Percentiles rank a stretch among this genome's conserved stretches.
Evolutionary conservation across 257 asterid species (phyloP).

Genomic region (Solanum habrochaites): DNA sequence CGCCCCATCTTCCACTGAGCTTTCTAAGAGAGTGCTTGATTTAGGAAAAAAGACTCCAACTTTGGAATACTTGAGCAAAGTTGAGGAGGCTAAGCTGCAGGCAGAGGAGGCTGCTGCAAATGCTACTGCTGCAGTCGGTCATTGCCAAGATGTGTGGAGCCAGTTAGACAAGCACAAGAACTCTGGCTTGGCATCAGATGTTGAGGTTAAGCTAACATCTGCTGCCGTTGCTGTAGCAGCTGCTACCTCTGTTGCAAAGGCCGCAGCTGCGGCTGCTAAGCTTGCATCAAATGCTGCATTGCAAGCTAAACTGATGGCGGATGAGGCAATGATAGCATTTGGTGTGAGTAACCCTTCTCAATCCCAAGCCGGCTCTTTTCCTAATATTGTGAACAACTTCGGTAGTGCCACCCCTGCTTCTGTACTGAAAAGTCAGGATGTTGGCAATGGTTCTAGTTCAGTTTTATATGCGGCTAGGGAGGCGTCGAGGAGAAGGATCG

Average conservation of each 20-base stretch:
- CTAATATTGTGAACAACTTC: conserved; percentile 20
- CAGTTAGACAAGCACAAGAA: conserved; percentile 50
- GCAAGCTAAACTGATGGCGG: conserved; percentile 85
- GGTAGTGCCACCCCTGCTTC: conserved; percentile 52
- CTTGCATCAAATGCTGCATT: conserved; percentile 77
- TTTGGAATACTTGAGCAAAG: conserved; percentile 39
- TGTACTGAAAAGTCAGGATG: conserved; percentile 40
- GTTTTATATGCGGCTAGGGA: conserved; percentile 77
- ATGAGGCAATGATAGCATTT: conserved; percentile 39
- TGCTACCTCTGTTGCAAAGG: conserved; percentile 93
- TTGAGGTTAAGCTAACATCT: conserved; percentile 68
- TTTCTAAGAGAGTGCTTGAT: conserved; percentile 22
- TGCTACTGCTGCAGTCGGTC: conserved; percentile 69
- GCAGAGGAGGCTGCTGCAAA: conserved; percentile 78
- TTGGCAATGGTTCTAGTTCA: conserved; percentile 35
- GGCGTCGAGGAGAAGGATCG: conserved; percentile 84
- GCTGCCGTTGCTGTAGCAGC: conserved; percentile 92
- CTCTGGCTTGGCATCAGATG: conserved; percentile 48
- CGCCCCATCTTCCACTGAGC: conserved; percentile 32
- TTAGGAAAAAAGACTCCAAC: conserved; percentile 31
- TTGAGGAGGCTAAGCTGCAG: conserved; percentile 73
- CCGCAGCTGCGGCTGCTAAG: conserved; percentile 96
- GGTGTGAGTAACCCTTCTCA: conserved; percentile 20
- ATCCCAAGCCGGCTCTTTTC: conserved; percentile 6
- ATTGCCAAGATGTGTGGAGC: conserved; percentile 77